These are phyloP conservation scores for Sporothrix pseudoabietina DNA, from an alignment of 2,329 filamentous ascomycete species.

Conservation along the genomic window DNA sequence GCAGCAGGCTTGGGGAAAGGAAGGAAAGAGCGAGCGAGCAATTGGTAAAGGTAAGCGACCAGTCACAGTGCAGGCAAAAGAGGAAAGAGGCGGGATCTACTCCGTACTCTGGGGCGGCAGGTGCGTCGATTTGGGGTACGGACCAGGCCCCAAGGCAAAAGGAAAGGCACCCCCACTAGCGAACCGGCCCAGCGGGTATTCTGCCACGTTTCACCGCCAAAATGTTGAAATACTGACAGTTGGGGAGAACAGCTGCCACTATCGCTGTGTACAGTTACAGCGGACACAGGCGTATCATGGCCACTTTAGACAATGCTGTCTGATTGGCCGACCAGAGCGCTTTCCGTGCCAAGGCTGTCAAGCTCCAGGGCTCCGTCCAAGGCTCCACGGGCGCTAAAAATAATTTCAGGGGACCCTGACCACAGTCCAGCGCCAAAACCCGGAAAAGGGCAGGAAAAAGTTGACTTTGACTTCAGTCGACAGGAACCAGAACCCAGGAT, in stretches of 20 bases:
- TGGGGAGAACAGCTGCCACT: background rate
- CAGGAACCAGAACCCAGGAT: background rate
- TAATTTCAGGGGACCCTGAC: slow-evolving; percentile 17
- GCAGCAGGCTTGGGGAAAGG: too few species aligned
- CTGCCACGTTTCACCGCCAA: slow-evolving; percentile 21
- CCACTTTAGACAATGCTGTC: background rate
- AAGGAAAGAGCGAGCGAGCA: background rate
- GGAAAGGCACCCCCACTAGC: too few species aligned
- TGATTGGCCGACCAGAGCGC: background rate
- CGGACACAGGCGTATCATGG: background rate
- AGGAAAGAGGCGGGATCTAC: slow-evolving; percentile 7
- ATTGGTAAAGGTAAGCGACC: background rate
- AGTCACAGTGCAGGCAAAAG: background rate
- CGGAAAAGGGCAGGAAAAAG: background rate
- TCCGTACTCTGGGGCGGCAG: too few species aligned
- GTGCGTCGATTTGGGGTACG: background rate
- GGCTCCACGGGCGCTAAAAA: slow-evolving; percentile 20
- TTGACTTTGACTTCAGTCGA: background rate
- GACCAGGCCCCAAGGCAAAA: too few species aligned
- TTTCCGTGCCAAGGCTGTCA: slow-evolving; percentile 22
- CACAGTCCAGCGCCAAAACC: background rate
- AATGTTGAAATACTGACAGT: background rate
- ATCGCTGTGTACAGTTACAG: background rate
- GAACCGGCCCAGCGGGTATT: background rate
- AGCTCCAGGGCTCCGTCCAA: background rate